Evolutionary conservation across 495 filamentous ascomycete species (phyloP).

Genomic region (Letharia columbiana): DNA sequence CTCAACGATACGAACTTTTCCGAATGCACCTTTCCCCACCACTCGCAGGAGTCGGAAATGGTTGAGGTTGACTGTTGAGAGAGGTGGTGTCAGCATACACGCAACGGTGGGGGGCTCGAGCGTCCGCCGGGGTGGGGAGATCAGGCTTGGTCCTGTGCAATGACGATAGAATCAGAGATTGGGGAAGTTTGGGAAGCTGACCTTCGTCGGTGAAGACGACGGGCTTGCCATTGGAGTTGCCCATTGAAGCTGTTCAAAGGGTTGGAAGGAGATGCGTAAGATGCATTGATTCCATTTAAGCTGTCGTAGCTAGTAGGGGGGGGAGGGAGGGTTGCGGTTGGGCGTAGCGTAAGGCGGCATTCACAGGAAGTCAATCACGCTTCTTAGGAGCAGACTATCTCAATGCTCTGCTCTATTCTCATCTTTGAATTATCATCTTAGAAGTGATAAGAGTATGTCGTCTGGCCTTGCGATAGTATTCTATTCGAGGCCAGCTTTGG

Average conservation of each 20-base stretch:
- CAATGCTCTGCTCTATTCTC: background rate
- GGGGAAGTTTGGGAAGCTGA: constrained; percentile 38
- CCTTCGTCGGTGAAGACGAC: constrained; percentile 88
- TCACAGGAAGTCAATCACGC: background rate
- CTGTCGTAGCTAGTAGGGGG: background rate
- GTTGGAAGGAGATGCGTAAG: constrained; percentile 1
- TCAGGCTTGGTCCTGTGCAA: background rate
- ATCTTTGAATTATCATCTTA: background rate
- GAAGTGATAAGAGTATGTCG: background rate
- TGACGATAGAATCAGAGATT: constrained; percentile 10
- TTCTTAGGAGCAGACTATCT: background rate
- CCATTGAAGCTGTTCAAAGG: constrained; percentile 49
- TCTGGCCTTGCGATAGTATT: background rate
- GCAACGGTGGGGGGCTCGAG: background rate
- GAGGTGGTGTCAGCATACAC: constrained; percentile 16
- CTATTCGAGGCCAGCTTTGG: background rate
- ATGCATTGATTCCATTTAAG: constrained; percentile 19
- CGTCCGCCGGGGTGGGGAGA: background rate
- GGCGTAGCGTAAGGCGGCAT: constrained; percentile 9
- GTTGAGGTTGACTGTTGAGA: constrained; percentile 75
- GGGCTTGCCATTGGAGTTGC: constrained; percentile 89
- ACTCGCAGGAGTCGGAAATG: constrained; percentile 93
- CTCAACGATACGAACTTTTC: constrained; percentile 97
- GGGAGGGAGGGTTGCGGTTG: background rate
- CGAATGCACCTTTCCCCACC: constrained; percentile 95